Evolutionary conservation across 768 basidiomycete genomes (phyloP).

Genomic region (Termitomyces sp.): DNA sequence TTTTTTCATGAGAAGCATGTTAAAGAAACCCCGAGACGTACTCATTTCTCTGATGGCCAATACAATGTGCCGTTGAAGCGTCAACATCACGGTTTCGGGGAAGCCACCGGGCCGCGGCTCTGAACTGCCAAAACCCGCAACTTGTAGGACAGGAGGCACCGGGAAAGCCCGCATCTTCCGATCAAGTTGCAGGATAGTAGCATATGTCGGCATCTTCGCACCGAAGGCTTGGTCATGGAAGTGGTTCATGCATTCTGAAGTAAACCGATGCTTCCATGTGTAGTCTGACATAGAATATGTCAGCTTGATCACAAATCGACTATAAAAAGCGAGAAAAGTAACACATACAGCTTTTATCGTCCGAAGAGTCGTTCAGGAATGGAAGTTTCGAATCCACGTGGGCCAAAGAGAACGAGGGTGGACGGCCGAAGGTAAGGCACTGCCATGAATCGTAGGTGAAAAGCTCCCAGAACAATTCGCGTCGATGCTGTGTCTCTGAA

Average conservation of each 20-base stretch:
- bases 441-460: constrained; percentile 52
- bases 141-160: constrained; percentile 59
- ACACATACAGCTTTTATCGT: constrained; percentile 56
- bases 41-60: constrained; percentile 67
- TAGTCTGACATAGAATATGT: constrained; percentile 34
- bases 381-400: constrained; percentile 68
- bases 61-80: constrained; percentile 62
- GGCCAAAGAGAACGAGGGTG: constrained; percentile 60
- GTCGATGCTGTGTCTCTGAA: constrained; percentile 54
- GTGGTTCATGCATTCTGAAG: constrained; percentile 62
- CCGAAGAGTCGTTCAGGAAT: constrained; percentile 37
- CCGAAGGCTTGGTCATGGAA: constrained; percentile 71
- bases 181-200: constrained; percentile 62
- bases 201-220: constrained; percentile 63
- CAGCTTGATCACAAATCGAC: neutral
- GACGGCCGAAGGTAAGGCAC: constrained; percentile 66
- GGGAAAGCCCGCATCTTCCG: constrained; percentile 64
- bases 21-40: constrained; percentile 23
- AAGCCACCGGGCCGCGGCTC: constrained; percentile 38
- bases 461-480: constrained; percentile 66
- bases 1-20: neutral
- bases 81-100: constrained; percentile 48
- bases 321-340: neutral
- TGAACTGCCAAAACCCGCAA: constrained; percentile 59
- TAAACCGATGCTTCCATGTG: constrained; percentile 67